These are phyloP conservation scores for Ophiostoma perfectum DNA, from an alignment of 2,329 filamentous ascomycete genomes.

Conservation along the genomic window DNA sequence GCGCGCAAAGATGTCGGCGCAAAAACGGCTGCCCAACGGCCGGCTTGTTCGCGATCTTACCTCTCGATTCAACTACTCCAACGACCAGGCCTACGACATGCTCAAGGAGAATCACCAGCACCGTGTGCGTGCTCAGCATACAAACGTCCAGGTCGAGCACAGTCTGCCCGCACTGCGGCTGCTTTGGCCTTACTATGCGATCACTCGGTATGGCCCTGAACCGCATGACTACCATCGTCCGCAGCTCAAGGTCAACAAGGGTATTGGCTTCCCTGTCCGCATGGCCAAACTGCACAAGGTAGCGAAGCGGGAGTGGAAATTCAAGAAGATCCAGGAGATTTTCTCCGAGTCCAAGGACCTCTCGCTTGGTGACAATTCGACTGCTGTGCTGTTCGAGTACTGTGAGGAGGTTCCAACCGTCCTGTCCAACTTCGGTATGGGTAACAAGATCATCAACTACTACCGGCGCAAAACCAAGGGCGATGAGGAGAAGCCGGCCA, in stretches of 20 bases:
- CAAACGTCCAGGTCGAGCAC: conserved; percentile 89
- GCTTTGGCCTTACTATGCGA: conserved; percentile 94
- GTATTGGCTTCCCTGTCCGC: conserved; percentile 61
- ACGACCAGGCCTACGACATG: conserved; percentile 91
- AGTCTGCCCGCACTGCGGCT: conserved; percentile 85
- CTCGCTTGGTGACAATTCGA: conserved; percentile 82
- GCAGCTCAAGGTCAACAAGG: conserved; percentile 64
- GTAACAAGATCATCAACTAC: conserved; percentile 92
- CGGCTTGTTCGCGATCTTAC: conserved; percentile 67
- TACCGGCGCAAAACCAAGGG: conserved; percentile 77
- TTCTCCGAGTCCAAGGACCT: conserved; percentile 78
- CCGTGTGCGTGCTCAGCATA: conserved; percentile 88
- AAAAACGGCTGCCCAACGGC: conserved; percentile 62
- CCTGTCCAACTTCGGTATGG: conserved; percentile 96
- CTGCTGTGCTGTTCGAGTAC: conserved; percentile 85
- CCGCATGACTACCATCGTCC: conserved; percentile 81
- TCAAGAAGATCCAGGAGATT: conserved; percentile 69
- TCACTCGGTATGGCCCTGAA: conserved; percentile 64
- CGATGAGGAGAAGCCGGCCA: conserved; percentile 71
- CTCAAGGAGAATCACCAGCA: conserved; percentile 95
- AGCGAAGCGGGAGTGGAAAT: conserved; percentile 78
- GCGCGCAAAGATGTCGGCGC: conserved; percentile 47
- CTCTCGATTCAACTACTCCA: conserved; percentile 89
- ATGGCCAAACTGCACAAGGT: conserved; percentile 62
- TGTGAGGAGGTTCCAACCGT: conserved; percentile 89